Conservation (phyloP, 768 basidiomycete genomes). For the Daedaleopsis sinensis region DNA sequence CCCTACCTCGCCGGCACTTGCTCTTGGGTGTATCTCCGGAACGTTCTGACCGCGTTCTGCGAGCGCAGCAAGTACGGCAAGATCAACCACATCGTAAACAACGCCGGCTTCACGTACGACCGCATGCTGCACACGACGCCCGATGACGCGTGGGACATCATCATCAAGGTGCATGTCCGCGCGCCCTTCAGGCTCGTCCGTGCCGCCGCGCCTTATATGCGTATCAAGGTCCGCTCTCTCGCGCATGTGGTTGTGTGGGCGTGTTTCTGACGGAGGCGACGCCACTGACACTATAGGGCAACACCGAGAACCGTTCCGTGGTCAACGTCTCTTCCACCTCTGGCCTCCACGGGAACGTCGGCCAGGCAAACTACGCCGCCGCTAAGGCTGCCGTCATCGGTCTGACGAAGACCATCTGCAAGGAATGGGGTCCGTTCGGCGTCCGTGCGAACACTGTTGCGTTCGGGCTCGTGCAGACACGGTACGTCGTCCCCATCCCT, state of each 20-base stretch:
- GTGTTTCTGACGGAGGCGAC: not conserved
- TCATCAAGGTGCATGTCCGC: slow-evolving; percentile 82
- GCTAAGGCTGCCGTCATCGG: slow-evolving; percentile 81
- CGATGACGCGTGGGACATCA: slow-evolving; percentile 81
- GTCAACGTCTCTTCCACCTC: slow-evolving; percentile 81
- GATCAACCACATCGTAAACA: slow-evolving; percentile 87
- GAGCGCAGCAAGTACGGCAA: slow-evolving; percentile 70
- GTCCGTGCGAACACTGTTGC: slow-evolving; percentile 85
- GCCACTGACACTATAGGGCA: slow-evolving; percentile 38
- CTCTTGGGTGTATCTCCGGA: not conserved
- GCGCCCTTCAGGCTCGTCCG: slow-evolving; percentile 86
- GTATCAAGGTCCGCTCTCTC: slow-evolving; percentile 56
- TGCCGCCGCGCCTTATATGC: slow-evolving; percentile 84
- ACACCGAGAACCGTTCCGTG: slow-evolving; percentile 69
- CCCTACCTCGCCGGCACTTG: not conserved
- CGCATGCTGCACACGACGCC: slow-evolving; percentile 88
- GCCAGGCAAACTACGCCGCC: slow-evolving; percentile 81
- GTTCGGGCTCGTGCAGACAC: slow-evolving; percentile 76
- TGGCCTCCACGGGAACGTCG: slow-evolving; percentile 88
- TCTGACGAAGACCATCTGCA: slow-evolving; percentile 83
- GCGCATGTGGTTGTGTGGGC: not conserved
- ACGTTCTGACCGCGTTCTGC: not conserved
- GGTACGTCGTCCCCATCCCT: slow-evolving; percentile 42
- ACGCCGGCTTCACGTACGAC: slow-evolving; percentile 82
- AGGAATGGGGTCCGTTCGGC: slow-evolving; percentile 85